A percentile compares a stretch with the other conserved stretches of the same genome.
phyloP scores from a whole-genome alignment of 1,284 basidiomycete genomes.

The Ustilago shanxiensis region DNA sequence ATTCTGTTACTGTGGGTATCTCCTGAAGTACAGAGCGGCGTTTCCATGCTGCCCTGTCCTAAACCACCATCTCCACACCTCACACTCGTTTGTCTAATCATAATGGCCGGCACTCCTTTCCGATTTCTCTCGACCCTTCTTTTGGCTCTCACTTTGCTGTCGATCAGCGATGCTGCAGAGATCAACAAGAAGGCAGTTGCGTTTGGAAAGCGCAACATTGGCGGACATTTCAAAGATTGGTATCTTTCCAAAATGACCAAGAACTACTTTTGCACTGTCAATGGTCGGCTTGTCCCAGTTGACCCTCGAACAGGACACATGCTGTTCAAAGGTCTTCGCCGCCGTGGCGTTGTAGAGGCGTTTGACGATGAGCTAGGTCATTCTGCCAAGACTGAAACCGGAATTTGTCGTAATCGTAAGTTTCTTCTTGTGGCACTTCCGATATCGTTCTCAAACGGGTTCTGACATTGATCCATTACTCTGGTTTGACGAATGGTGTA shows the following conservation, averaged over 20 bases:
- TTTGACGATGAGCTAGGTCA: conserved; percentile 19
- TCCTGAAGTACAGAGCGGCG: neutral
- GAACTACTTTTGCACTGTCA: conserved; percentile 47
- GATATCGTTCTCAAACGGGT: too few species aligned
- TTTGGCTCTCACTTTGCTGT: neutral
- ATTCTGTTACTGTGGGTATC: neutral
- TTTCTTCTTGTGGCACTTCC: too few species aligned
- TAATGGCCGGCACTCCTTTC: neutral
- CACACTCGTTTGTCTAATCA: conserved; percentile 3
- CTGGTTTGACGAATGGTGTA: neutral
- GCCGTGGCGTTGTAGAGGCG: conserved; percentile 5
- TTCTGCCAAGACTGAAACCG: conserved; percentile 25
- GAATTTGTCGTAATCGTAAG: conserved; percentile 36
- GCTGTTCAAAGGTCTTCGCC: conserved; percentile 31
- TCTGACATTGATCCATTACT: neutral
- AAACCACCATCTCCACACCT: neutral
- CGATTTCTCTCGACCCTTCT: neutral
- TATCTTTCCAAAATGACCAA: conserved; percentile 28
- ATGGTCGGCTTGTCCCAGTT: conserved; percentile 34
- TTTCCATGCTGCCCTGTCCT: neutral
- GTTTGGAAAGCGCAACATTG: conserved; percentile 33
- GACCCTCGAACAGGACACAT: conserved; percentile 46
- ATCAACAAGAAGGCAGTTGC: conserved; percentile 12
- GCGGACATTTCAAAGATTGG: conserved; percentile 41
- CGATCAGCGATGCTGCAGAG: neutral